Conservation (phyloP, 805 yeast species). For the Ogataea trehaloabstinens region DNA sequence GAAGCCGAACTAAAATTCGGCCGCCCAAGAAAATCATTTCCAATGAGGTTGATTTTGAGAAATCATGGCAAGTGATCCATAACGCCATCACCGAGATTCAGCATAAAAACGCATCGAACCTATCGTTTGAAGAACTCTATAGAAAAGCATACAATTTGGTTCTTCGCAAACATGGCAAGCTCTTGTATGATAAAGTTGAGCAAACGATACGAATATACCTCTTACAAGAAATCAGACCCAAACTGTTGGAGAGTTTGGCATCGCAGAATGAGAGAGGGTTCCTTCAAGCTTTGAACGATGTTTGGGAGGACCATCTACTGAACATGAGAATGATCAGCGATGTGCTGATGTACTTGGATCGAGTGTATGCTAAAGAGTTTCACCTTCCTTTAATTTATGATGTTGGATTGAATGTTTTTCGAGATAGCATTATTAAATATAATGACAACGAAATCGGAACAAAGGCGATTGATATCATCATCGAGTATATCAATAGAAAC, state of each 20-base stretch:
- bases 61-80: constrained; percentile 63
- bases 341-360: constrained; percentile 80
- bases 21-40: constrained; percentile 55
- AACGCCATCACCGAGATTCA: constrained; percentile 73
- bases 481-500: constrained; percentile 55
- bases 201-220: constrained; percentile 48
- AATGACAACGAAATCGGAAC: constrained; percentile 50
- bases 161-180: constrained; percentile 62
- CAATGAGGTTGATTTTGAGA: constrained; percentile 53
- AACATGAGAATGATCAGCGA: constrained; percentile 80
- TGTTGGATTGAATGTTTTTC: constrained; percentile 66
- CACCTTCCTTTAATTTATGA: constrained; percentile 67
- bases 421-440: constrained; percentile 54
- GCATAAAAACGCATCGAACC: constrained; percentile 63
- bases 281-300: constrained; percentile 33
- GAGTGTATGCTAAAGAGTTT: constrained; percentile 74
- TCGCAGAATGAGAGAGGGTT: constrained; percentile 26
- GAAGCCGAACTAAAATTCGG: constrained; percentile 50
- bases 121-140: constrained; percentile 82
- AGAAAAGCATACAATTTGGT: constrained; percentile 77
- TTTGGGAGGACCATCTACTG: constrained; percentile 72
- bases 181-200: constrained; percentile 60
- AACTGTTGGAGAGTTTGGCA: constrained; percentile 14
- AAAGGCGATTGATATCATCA: constrained; percentile 45
- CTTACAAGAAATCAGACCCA: constrained; percentile 23